These are phyloP conservation scores for Striga asiatica DNA, from an alignment of 257 asterid species.

Conservation along the genomic window DNA sequence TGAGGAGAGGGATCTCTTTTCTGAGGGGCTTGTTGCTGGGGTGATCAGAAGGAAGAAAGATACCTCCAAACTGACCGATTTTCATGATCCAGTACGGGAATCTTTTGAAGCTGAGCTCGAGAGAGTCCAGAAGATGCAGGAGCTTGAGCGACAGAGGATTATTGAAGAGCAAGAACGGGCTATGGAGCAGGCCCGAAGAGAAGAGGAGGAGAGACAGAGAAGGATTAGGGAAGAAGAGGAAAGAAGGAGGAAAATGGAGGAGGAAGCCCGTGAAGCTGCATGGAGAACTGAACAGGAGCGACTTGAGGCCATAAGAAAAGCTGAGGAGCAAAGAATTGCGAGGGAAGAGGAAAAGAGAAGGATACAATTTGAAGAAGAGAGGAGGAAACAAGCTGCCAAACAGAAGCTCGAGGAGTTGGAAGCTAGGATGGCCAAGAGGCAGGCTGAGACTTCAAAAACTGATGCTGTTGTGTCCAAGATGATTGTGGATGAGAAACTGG, in stretches of 20 bases:
- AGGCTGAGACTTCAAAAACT: constrained; percentile 32
- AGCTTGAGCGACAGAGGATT: constrained; percentile 72
- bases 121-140: constrained; percentile 93
- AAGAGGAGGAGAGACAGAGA: constrained; percentile 79
- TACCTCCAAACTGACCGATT: constrained; percentile 46
- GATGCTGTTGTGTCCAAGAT: constrained; percentile 26
- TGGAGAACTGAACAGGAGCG: constrained; percentile 90
- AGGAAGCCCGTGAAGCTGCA: constrained; percentile 87
- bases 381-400: constrained; percentile 89
- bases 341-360: constrained; percentile 82
- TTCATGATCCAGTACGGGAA: constrained; percentile 87
- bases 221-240: constrained; percentile 83
- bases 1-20: constrained; percentile 70
- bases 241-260: constrained; percentile 48
- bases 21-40: constrained; percentile 66
- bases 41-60: constrained; percentile 83
- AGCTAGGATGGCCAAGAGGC: constrained; percentile 80
- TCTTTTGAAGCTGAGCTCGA: constrained; percentile 98
- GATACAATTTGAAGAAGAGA: constrained; percentile 71
- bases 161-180: constrained; percentile 90
- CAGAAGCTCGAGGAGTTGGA: constrained; percentile 86
- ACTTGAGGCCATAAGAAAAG: constrained; percentile 58
- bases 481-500: constrained; percentile 36
- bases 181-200: constrained; percentile 66
- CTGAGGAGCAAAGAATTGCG: constrained; percentile 69